Evolutionary conservation across 192 early-diverging fungal genomes (phyloP).

Genomic region (Entophlyctis luteolus): DNA sequence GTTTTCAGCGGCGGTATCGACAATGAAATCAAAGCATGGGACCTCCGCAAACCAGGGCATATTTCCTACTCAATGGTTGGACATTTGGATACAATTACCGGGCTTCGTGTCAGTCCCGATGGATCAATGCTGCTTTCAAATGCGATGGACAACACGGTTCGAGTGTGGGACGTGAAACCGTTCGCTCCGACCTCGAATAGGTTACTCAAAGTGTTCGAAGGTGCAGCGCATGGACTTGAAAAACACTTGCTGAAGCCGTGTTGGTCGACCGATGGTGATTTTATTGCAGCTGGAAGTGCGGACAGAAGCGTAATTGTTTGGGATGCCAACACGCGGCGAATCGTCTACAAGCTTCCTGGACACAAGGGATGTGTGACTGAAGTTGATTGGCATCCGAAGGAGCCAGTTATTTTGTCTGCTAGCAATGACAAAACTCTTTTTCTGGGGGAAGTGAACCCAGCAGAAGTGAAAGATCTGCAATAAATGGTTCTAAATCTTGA

Average conservation of each 20-base stretch:
- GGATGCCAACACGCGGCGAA: conserved; percentile 71
- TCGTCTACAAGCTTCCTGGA: conserved; percentile 90
- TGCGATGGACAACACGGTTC: conserved; percentile 92
- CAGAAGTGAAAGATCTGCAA: conserved; percentile 33
- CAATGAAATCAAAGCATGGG: conserved; percentile 87
- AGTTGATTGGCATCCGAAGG: conserved; percentile 83
- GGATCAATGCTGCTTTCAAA: conserved; percentile 76
- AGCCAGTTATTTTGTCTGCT: conserved; percentile 61
- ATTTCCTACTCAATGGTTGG: conserved; percentile 67
- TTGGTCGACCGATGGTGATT: conserved; percentile 80
- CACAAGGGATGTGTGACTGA: conserved; percentile 93
- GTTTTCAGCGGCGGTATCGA: conserved; percentile 88
- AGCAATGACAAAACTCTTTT: conserved; percentile 88
- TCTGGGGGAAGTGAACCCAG: conserved; percentile 61
- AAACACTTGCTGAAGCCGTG: conserved; percentile 87
- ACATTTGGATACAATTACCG: conserved; percentile 87
- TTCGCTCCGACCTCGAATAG: conserved; percentile 67
- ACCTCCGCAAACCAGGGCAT: conserved; percentile 68
- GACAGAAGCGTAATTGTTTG: conserved; percentile 90
- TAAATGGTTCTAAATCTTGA: too few species aligned
- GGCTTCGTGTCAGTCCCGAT: conserved; percentile 77
- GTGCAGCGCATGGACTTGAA: conserved; percentile 93
- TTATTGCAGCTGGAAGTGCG: conserved; percentile 76
- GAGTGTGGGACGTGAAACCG: conserved; percentile 93
- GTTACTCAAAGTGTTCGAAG: conserved; percentile 74